Base-by-base conservation (phyloP, 164 flowering plant genomes). In the Kalanchoe fedtschenkoi region DNA sequence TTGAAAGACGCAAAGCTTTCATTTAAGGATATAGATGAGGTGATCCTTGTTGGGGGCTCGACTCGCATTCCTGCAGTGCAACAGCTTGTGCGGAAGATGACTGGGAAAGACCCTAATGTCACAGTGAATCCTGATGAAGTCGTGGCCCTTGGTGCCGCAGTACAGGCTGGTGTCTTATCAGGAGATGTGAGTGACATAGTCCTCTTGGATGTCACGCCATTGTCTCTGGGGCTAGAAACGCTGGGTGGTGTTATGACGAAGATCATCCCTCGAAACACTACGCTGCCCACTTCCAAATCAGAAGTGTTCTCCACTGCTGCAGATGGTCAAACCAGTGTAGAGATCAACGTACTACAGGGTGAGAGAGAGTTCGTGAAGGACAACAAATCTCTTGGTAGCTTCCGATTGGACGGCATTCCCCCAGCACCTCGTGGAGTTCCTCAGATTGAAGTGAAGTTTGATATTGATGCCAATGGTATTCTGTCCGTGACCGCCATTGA, bases 321-420 rank as follows among this genome's bases (percentile, higher is more conserved):
- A 5, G 77, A 74, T 66, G 75, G 72, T 5, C 77, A 74, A 69
- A 71, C 77, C 0, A 71, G 70, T 41, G 77, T 74, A 11, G 77
- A 71, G 43, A 74, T 87, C 26, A 85, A 83, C 68, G 91, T 87
- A 17, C 85, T 87, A 22, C 95, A 87, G 59, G 95, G 95, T 17
- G 93, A 87, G 66, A 78, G 93, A 60, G 93, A 87, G 68, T 87
- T 87, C 73, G 93, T 87, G 6, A 78, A 83, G 72, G 95, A 87
- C 67, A 87, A 87, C 76, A 87, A 87, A 56, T 87, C 91, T 65
- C 80, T 87, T 41, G 95, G 95, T 16, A 85, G 87, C 66, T 87
- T 87, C 91, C 90, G 95, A 6, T 64, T 87, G 6, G 95, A 87
- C 75, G 95, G 95, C 24, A 85, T 87, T 38, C 91, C 91, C 2